A percentile compares a stretch with the other conserved stretches of the same genome.
phyloP scores from a whole-genome alignment of 31 red algal species.

The Bonnemaisonia californica region DNA sequence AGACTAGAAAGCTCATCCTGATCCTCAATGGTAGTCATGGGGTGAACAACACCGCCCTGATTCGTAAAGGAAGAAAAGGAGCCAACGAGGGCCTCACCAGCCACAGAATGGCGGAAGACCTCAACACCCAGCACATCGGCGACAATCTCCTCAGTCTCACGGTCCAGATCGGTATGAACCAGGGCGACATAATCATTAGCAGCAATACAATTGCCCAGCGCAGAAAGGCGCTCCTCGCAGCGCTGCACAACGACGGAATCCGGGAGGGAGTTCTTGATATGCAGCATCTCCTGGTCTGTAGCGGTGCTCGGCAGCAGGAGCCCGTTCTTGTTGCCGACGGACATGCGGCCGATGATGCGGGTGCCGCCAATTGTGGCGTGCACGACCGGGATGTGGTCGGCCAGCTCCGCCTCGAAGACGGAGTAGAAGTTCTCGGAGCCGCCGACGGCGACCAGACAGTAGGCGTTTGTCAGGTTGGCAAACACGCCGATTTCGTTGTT shows the following conservation, averaged over 20 bases:
- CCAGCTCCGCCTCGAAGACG: conserved; percentile 93
- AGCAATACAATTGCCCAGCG: conserved; percentile 93
- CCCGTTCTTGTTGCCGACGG: conserved; percentile 91
- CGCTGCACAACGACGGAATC: conserved; percentile 87
- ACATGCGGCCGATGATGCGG: conserved; percentile 88
- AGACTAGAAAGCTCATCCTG: conserved; percentile 92
- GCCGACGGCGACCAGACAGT: conserved; percentile 91
- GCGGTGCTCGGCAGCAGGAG: conserved; percentile 89
- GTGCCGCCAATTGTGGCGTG: conserved; percentile 89
- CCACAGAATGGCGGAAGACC: conserved; percentile 85
- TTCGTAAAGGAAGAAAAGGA: conserved; percentile 94
- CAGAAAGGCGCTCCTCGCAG: conserved; percentile 82
- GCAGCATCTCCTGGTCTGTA: conserved; percentile 93
- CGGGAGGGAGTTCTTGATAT: conserved; percentile 89
- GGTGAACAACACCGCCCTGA: conserved; percentile 95
- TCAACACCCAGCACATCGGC: conserved; percentile 88
- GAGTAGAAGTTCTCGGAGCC: conserved; percentile 98
- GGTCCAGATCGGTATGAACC: conserved; percentile 86
- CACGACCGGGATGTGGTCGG: conserved; percentile 95
- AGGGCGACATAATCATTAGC: conserved; percentile 95
- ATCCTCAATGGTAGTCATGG: conserved; percentile 89
- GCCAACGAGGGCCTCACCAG: conserved; percentile 89
- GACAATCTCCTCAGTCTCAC: conserved; percentile 89
- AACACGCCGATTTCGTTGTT: conserved; percentile 94
- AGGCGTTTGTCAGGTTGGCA: conserved; percentile 84